These are phyloP conservation scores for Euphorbia celastroides DNA, from an alignment of 441 rosid genomes.

Conservation along the genomic window DNA sequence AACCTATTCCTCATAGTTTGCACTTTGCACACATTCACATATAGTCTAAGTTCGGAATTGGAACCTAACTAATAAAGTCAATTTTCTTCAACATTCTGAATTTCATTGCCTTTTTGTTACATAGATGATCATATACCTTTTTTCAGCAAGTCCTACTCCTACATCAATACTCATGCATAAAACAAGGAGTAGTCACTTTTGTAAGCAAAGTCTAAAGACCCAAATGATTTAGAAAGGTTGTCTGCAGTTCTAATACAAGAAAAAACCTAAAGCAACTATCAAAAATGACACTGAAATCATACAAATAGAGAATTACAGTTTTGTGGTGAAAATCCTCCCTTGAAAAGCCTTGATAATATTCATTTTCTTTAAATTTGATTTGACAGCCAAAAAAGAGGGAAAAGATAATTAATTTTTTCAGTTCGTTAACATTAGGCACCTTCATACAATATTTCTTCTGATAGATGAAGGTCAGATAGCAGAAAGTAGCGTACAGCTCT, in stretches of 20 bases:
- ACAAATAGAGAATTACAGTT: background rate
- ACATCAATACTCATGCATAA: background rate
- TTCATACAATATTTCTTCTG: slow-evolving; percentile 36
- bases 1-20: background rate
- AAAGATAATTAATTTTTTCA: background rate
- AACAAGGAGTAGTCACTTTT: background rate
- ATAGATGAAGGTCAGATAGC: slow-evolving; percentile 58
- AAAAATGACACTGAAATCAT: background rate
- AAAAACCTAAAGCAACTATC: too few relatives aligned
- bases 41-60: too few relatives aligned
- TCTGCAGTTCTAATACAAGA: background rate
- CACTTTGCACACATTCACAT: background rate
- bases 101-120: background rate
- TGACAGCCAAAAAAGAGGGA: background rate
- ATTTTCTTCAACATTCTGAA: background rate
- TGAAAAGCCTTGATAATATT: background rate
- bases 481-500: slow-evolving; percentile 93
- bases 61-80: background rate
- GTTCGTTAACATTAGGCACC: slow-evolving; percentile 50
- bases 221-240: background rate
- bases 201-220: background rate
- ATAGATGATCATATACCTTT: background rate
- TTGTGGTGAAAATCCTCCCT: background rate
- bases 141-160: background rate
- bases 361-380: background rate